Base-by-base conservation (phyloP, 306 rosid species). In the Urtica urens region DNA sequence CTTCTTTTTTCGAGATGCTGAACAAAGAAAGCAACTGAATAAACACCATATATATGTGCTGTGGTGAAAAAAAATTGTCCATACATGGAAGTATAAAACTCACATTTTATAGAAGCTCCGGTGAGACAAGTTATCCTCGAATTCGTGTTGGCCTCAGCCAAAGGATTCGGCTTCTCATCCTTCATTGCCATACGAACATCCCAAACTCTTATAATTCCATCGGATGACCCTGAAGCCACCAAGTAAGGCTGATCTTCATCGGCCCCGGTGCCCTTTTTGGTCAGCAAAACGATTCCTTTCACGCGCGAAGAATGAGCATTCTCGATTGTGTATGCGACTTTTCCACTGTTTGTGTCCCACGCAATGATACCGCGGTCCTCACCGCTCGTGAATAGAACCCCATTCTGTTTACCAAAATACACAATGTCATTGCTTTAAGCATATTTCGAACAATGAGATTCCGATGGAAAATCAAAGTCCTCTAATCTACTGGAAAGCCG, bases 81-180 rank as follows among this genome's bases (percentile, higher is more conserved):
- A 35, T 5, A 35, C 4, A 35, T 3, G 27, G 34, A n/a, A 17
- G n/a, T 47, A 21, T 2, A 33, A 46, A n/a, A 64, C 95, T 73
- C 51, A 84, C 87, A 69, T 64, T 73, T 84, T 23, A 90, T 22
- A 74, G 79, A 65, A 19, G 95, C 63, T 52, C 97, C 97, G 34
- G 95, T 79, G 57, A 90, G 87, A 62, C 95, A 90, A 3, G 95
- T 90, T 59, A 90, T 51, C 67, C 97, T 75, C 28, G 95, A 77
- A 35, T 73, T 63, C 31, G 97, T 84, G 57, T 79, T 75, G 35
- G 75, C 79, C 72, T 90, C 95, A 3, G 95, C 80, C 52, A 90
- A 56, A 17, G 95, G 84, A 63, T 55, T 66, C 35, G 78, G 72
- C 72, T 79, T 84, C 72, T 66, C 87, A n/a, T n/a, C n/a, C 9